Percentiles rank a stretch among this genome's conserved stretches.
phyloP scores from a whole-genome alignment of 169 alveolate species.

The Eimeria sp. region DNA sequence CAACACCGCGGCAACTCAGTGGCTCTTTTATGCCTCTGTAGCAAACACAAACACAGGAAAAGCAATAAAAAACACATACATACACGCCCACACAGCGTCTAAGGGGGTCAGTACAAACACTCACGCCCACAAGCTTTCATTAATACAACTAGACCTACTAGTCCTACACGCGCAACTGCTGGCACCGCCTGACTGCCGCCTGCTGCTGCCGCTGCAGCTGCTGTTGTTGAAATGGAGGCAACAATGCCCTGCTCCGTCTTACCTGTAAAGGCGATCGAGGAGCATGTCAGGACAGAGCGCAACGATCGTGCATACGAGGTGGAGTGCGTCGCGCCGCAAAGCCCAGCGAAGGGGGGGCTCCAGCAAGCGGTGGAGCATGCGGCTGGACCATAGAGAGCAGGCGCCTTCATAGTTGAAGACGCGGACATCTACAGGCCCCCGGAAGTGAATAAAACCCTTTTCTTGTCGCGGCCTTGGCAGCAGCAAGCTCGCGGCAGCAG shows the following conservation, averaged over 20 bases:
- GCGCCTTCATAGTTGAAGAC: conserved; percentile 81
- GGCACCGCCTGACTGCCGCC: too few species aligned
- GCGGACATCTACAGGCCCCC: conserved; percentile 70
- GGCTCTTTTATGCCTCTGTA: conserved; percentile 41
- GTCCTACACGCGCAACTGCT: too few species aligned
- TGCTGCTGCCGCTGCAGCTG: too few species aligned
- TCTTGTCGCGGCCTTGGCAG: conserved; percentile 75
- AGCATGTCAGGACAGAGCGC: conserved; percentile 88
- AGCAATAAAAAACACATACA: background rate
- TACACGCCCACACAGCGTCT: background rate
- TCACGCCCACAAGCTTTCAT: too few species aligned
- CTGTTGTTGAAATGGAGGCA: too few species aligned
- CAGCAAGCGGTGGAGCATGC: conserved; percentile 58
- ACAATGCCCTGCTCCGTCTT: background rate
- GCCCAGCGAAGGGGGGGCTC: conserved; percentile 85
- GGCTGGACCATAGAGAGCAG: conserved; percentile 70
- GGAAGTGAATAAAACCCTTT: conserved; percentile 20
- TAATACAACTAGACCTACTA: too few species aligned
- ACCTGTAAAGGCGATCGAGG: conserved; percentile 82
- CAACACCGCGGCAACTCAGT: background rate
- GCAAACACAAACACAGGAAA: background rate
- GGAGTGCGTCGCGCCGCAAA: conserved; percentile 86
- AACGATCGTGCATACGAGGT: conserved; percentile 87
- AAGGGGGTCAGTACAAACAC: background rate
- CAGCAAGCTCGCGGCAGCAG: conserved; percentile 17